Percentiles rank a stretch among this genome's conserved stretches.
phyloP scores from a whole-genome alignment of 169 alveolate genomes.

The Eimeria acervulina region DNA sequence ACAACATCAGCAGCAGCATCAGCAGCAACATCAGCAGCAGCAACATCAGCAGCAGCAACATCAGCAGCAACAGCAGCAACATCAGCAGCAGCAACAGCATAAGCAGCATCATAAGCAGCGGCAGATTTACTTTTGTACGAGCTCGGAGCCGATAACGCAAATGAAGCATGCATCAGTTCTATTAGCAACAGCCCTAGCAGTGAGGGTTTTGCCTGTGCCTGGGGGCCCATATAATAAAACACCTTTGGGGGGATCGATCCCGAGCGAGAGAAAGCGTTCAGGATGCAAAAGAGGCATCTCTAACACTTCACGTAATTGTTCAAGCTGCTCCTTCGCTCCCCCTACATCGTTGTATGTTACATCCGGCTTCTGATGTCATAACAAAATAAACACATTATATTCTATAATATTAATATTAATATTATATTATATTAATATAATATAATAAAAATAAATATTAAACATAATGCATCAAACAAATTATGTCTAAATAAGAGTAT shows the following conservation, averaged over 20 bases:
- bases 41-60: background rate
- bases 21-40: background rate
- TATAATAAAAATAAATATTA: no score
- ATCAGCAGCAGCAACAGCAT: no score
- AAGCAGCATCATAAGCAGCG: no score
- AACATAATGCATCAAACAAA: no score
- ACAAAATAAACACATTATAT: background rate
- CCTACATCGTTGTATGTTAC: constrained; percentile 99
- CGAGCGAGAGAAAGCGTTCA: constrained; percentile 98
- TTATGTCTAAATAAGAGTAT: no score
- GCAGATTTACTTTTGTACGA: constrained; percentile 98
- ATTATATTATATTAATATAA: no score
- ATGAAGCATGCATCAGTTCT: constrained; percentile 99
- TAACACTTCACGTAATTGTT: constrained; percentile 97
- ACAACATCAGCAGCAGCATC: background rate
- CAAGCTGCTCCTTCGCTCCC: constrained; percentile 99
- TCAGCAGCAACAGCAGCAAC: background rate
- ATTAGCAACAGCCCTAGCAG: constrained; percentile 99
- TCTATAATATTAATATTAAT: no score
- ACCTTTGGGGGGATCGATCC: constrained; percentile 99
- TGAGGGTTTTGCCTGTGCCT: constrained; percentile 98
- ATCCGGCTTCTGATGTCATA: constrained; percentile 96
- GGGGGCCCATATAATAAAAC: constrained; percentile 99
- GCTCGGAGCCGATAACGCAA: constrained; percentile 99
- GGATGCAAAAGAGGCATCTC: constrained; percentile 99